Evolutionary conservation across 345 rosid genomes (phyloP), one percentile per base, ranked within the genome.

Genomic region (Rhodamnia rubescens): DNA sequence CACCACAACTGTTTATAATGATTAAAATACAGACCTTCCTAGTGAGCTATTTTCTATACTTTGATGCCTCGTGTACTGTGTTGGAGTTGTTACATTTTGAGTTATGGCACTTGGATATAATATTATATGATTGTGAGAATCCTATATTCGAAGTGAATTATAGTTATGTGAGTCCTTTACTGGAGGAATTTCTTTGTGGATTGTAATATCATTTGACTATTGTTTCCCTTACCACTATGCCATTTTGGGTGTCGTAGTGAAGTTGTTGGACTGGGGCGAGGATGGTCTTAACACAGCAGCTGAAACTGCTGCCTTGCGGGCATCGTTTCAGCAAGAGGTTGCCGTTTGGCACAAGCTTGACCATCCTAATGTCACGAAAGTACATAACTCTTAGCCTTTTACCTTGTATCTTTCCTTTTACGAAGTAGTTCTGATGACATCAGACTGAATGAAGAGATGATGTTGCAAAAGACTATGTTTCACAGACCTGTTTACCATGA

Each of bases 341-440:
- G 94, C 98, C 75, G 99, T 97, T 85, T 96, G 99, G 99, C 93
- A 97, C 86, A 97, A 94, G 93, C 98, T 97, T 82, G 86, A 92
- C 90, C 96, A 97, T 90, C 95, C 93, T 53, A 97, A 97, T 87
- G 99, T 97, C 83, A 97, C 99, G 11, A 93, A 90, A 88, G 99
- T 97, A 89, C 74, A 15, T 69, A 32, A 69, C 47, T 47, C 82
- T 84, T 82, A 56, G 53, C 82, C 54, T 78, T 64, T 85, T 59
- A 15, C 57, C 75, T 83, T 84, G 49, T 22, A 50, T 36, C 59
- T 29, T 47, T 49, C 61, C 10, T 32, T 42, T 53, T 32, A 9
- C 26, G 11, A 58, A 27, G 18, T 82, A 26, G 32, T 53, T 69
- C 47, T 69, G 24, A 44, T 36, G 47, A 69, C 80, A 36, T 32